These are phyloP conservation scores for Chaetoscypha palmicola DNA, from an alignment of 2,329 filamentous ascomycete species.

Conservation along the genomic window DNA sequence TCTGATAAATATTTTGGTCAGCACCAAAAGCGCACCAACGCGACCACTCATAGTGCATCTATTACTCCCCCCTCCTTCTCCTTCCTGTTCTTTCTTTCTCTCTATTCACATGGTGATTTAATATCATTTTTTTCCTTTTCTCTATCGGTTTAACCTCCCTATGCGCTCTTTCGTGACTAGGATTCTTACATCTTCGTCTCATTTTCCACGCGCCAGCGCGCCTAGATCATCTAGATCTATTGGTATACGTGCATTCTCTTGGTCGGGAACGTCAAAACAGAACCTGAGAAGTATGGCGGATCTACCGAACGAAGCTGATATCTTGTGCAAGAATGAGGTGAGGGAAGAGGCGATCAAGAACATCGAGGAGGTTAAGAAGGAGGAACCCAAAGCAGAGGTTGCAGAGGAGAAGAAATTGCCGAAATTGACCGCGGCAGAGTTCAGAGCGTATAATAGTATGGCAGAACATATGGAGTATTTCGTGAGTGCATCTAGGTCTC, in stretches of 20 bases:
- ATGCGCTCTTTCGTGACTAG: background rate
- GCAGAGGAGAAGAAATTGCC: conserved; percentile 34
- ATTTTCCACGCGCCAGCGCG: background rate
- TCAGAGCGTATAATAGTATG: conserved; percentile 53
- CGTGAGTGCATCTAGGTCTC: conserved; percentile 34
- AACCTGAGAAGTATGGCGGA: background rate
- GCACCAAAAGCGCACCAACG: background rate
- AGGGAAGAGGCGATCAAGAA: conserved; percentile 5
- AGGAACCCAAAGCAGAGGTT: conserved; percentile 7
- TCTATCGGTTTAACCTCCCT: background rate
- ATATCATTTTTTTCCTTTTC: background rate
- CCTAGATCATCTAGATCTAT: background rate
- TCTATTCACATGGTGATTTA: background rate
- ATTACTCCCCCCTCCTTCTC: background rate
- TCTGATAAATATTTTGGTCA: conserved; percentile 6
- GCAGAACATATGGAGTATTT: conserved; percentile 57
- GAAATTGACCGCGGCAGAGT: conserved; percentile 50
- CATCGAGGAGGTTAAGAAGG: background rate
- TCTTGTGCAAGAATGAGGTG: conserved; percentile 4
- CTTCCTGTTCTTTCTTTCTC: background rate
- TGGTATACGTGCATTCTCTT: background rate
- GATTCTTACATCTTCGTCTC: background rate
- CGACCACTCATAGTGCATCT: background rate
- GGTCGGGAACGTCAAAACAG: background rate
- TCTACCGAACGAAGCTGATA: background rate